phyloP scores from a whole-genome alignment of 2,329 filamentous ascomycete genomes.

The Rhynchosporium secalis region DNA sequence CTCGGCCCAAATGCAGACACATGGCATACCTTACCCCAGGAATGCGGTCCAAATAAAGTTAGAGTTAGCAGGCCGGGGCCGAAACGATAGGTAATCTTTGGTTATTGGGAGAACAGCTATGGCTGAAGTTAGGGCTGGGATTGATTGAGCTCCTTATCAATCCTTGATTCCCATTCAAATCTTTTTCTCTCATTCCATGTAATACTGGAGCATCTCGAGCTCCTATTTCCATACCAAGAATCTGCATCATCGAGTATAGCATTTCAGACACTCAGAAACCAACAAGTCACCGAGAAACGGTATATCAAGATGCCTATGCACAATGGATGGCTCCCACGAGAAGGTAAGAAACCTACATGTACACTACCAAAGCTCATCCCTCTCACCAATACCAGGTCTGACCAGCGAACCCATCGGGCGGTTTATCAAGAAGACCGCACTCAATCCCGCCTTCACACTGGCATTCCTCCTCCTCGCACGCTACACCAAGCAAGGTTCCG shows the following conservation, averaged over 20 bases:
- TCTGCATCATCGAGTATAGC: neutral
- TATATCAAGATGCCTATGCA: constrained; percentile 47
- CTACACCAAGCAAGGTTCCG: constrained; percentile 62
- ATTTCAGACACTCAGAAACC: neutral
- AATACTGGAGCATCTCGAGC: neutral
- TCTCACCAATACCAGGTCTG: constrained; percentile 45
- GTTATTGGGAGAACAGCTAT: constrained; percentile 1
- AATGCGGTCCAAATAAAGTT: neutral
- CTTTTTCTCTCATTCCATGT: neutral
- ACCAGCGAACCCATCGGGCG: constrained; percentile 59
- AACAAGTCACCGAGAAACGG: neutral
- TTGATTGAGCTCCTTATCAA: neutral
- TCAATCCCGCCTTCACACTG: constrained; percentile 65
- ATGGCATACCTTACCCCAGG: constrained; percentile 13
- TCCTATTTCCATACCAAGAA: neutral
- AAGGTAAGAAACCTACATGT: constrained; percentile 42
- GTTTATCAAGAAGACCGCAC: constrained; percentile 57
- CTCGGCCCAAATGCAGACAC: constrained; percentile 19
- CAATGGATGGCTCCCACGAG: constrained; percentile 54
- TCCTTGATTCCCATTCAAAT: neutral
- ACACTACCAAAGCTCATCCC: neutral
- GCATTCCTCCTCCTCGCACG: constrained; percentile 62
- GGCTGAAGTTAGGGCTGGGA: constrained; percentile 3
- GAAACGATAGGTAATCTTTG: neutral
- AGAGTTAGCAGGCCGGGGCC: neutral